phyloP scores from a whole-genome alignment of 495 filamentous ascomycete species.

The Xylaria cubensis region DNA sequence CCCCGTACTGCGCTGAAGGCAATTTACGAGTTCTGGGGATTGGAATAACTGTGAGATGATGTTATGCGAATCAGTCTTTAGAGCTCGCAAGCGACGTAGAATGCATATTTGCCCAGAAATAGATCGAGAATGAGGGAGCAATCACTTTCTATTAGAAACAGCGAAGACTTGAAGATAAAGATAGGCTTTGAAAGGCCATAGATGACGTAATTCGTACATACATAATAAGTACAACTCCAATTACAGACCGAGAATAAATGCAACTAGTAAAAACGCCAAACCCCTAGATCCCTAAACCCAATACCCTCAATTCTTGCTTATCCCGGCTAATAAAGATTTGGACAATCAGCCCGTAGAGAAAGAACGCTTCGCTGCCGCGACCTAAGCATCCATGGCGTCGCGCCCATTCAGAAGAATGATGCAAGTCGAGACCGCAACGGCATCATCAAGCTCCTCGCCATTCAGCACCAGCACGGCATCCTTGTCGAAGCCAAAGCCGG shows the following conservation, averaged over 20 bases:
- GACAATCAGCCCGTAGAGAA: neutral
- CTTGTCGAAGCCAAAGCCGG: slow-evolving; percentile 38
- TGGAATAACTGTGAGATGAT: slow-evolving; percentile 16
- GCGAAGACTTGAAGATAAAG: neutral
- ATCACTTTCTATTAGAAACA: neutral
- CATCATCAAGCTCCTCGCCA: slow-evolving; percentile 36
- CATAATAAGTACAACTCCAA: slow-evolving; percentile 7
- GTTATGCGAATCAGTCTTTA: neutral
- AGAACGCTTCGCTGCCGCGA: neutral
- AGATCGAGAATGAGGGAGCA: neutral
- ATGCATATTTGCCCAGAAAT: neutral
- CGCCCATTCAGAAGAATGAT: slow-evolving; percentile 40
- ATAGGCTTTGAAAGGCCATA: neutral
- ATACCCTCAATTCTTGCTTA: neutral
- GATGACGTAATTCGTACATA: slow-evolving; percentile 14
- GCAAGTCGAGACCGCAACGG: slow-evolving; percentile 38
- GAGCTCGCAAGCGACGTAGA: neutral
- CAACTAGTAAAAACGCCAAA: neutral
- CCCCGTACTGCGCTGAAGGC: slow-evolving; percentile 44
- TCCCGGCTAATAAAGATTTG: neutral
- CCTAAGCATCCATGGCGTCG: slow-evolving; percentile 40
- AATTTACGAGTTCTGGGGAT: slow-evolving; percentile 51
- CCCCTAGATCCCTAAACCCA: slow-evolving; percentile 1
- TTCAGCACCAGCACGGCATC: slow-evolving; percentile 39
- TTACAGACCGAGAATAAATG: neutral